Conservation (phyloP, 495 filamentous ascomycete species). For the Aspergillus hancockii region DNA sequence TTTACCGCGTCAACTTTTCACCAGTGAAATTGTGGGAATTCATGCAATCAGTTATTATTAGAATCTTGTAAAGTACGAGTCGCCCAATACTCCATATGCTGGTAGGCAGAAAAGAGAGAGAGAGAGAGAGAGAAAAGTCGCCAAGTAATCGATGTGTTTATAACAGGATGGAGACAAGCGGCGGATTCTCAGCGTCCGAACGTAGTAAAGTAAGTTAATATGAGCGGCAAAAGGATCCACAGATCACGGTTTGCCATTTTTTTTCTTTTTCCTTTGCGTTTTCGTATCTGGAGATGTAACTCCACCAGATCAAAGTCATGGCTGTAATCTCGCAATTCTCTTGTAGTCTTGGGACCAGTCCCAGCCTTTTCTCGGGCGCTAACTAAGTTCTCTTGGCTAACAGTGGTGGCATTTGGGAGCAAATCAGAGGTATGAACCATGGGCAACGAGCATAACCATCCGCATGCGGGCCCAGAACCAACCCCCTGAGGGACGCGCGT, state of each 20-base stretch:
- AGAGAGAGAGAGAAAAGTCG: background rate
- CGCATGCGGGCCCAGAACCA: constrained; percentile 35
- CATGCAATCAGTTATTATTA: constrained; percentile 1
- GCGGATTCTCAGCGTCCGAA: background rate
- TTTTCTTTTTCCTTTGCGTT: background rate
- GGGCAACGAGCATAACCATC: constrained; percentile 24
- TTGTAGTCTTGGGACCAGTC: constrained; percentile 12
- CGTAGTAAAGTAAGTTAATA: background rate
- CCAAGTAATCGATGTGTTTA: constrained; percentile 1
- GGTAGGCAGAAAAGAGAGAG: background rate
- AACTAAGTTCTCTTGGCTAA: constrained; percentile 13
- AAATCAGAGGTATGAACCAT: constrained; percentile 23
- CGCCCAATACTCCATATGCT: background rate
- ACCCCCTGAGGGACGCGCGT: constrained; percentile 28
- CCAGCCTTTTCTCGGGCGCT: constrained; percentile 14
- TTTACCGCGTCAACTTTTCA: background rate
- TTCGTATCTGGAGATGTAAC: background rate
- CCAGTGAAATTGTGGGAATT: background rate
- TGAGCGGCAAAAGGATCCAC: constrained; percentile 9
- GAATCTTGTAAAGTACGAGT: background rate
- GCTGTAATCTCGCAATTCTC: constrained; percentile 8
- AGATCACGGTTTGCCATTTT: background rate
- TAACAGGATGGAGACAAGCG: background rate
- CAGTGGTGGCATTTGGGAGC: constrained; percentile 11
- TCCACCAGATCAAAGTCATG: constrained; percentile 1